Conservation (phyloP, 257 asterid genomes). For the Phtheirospermum japonicum region DNA sequence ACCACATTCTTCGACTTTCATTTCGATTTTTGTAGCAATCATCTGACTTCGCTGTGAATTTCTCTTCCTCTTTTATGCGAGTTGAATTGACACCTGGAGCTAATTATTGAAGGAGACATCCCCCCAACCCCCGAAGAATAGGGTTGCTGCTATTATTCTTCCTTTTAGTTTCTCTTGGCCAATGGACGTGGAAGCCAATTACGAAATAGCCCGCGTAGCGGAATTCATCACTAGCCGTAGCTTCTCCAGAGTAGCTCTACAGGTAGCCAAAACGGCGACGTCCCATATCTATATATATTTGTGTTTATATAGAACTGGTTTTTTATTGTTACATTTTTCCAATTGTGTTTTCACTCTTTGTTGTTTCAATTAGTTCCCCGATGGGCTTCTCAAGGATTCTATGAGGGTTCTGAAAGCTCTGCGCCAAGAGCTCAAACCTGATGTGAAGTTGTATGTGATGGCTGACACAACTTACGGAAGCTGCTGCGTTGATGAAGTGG, state of each 20-base stretch:
- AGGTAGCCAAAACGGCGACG: conserved; percentile 38
- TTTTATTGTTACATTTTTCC: background rate
- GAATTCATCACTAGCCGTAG: conserved; percentile 50
- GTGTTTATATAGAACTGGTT: background rate
- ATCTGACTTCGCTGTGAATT: background rate
- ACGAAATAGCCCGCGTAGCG: conserved; percentile 65
- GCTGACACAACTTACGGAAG: conserved; percentile 94
- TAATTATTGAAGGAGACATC: conserved; percentile 3
- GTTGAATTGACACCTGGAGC: background rate
- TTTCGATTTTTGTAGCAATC: background rate
- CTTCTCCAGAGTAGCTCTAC: conserved; percentile 70
- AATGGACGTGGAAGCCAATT: conserved; percentile 64
- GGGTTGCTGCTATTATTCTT: conserved; percentile 22
- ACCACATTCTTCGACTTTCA: conserved; percentile 13
- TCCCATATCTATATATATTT: background rate
- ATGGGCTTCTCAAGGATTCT: conserved; percentile 70
- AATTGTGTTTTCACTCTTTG: background rate
- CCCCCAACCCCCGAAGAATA: background rate
- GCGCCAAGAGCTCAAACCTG: conserved; percentile 40
- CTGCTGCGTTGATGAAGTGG: conserved; percentile 97
- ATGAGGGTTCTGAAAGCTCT: conserved; percentile 53
- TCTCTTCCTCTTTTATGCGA: background rate
- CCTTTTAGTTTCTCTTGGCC: conserved; percentile 1
- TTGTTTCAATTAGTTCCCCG: conserved; percentile 60
- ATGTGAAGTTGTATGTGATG: conserved; percentile 76